Percentiles rank a stretch among this genome's conserved stretches.
These are phyloP conservation scores for Chloromonas sp. DNA, from an alignment of 163 green algal genomes.

Conservation along the genomic window DNA sequence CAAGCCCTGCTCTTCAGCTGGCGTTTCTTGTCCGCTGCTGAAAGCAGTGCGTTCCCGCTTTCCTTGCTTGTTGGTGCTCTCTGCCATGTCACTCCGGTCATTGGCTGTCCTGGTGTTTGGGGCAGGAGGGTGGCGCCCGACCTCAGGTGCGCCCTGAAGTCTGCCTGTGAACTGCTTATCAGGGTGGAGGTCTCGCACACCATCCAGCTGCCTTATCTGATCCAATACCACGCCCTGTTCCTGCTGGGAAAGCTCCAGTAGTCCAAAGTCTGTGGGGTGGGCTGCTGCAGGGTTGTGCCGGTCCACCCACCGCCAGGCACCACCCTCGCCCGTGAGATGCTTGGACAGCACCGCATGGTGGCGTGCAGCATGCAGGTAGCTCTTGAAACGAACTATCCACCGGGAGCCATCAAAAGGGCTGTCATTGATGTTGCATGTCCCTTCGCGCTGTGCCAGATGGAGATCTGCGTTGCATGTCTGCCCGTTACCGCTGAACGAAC, in stretches of 20 bases:
- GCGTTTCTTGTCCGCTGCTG: not conserved
- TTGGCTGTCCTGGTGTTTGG: not conserved
- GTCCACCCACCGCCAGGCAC: slow-evolving; percentile 62
- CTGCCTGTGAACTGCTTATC: slow-evolving; percentile 44
- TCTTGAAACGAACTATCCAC: slow-evolving; percentile 7
- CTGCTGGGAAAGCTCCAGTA: slow-evolving; percentile 24
- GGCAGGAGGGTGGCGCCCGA: not conserved
- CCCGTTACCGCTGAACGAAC: not conserved
- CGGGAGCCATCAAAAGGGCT: not conserved
- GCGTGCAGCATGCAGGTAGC: not conserved
- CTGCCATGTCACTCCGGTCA: not conserved
- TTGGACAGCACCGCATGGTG: not conserved
- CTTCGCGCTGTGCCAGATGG: not conserved
- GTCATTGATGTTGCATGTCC: not conserved
- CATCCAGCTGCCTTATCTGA: slow-evolving; percentile 12
- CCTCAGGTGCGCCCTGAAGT: slow-evolving; percentile 34
- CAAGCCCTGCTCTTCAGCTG: not conserved
- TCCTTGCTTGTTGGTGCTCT: not conserved
- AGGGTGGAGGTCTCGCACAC: slow-evolving; percentile 57
- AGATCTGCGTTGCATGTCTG: not conserved
- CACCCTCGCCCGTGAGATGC: not conserved
- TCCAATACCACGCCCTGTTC: slow-evolving; percentile 1
- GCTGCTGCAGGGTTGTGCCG: slow-evolving; percentile 58
- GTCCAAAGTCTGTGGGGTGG: slow-evolving; percentile 88
- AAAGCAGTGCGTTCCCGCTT: not conserved